Percentiles rank a stretch among this genome's conserved stretches.
phyloP scores from a whole-genome alignment of 371 early-diverging fungal species.

The Syncephalastrum racemosum region DNA sequence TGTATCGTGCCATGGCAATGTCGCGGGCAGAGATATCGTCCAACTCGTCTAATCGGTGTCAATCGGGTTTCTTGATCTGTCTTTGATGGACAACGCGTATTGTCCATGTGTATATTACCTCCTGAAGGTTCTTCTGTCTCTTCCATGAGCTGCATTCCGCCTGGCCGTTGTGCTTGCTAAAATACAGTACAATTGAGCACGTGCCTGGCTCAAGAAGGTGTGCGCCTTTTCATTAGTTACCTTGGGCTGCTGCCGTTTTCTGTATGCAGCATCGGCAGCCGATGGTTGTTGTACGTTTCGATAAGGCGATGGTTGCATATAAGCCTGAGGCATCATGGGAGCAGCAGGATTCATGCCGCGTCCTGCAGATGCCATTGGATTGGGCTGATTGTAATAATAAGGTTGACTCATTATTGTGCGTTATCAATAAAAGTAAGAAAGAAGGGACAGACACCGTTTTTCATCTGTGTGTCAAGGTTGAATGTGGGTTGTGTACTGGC shows the following conservation, averaged over 20 bases:
- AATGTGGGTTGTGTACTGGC: too few relatives aligned
- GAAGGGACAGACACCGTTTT: too few relatives aligned
- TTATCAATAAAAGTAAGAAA: too few relatives aligned
- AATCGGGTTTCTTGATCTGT: neutral
- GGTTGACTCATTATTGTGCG: neutral
- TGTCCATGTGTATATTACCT: slow-evolving; percentile 8
- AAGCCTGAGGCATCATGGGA: slow-evolving; percentile 16
- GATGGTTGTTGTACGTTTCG: slow-evolving; percentile 15
- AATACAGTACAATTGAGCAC: too few relatives aligned
- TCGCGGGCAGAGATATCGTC: slow-evolving; percentile 67
- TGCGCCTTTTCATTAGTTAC: neutral
- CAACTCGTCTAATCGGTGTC: slow-evolving; percentile 58
- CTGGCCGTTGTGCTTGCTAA: too few relatives aligned
- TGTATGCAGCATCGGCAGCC: slow-evolving; percentile 18
- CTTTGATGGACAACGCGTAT: neutral
- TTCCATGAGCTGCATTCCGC: neutral
- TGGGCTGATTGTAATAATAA: slow-evolving; percentile 1
- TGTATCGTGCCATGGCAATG: slow-evolving; percentile 78
- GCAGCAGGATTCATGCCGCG: slow-evolving; percentile 18
- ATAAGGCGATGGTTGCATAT: slow-evolving; percentile 19
- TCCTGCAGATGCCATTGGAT: slow-evolving; percentile 11
- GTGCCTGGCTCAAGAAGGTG: too few relatives aligned
- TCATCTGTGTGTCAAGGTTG: too few relatives aligned
- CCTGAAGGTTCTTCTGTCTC: slow-evolving; percentile 27
- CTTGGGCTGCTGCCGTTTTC: slow-evolving; percentile 15